Evolutionary conservation across 768 basidiomycete genomes (phyloP).

Genomic region (Mycena belliarum): DNA sequence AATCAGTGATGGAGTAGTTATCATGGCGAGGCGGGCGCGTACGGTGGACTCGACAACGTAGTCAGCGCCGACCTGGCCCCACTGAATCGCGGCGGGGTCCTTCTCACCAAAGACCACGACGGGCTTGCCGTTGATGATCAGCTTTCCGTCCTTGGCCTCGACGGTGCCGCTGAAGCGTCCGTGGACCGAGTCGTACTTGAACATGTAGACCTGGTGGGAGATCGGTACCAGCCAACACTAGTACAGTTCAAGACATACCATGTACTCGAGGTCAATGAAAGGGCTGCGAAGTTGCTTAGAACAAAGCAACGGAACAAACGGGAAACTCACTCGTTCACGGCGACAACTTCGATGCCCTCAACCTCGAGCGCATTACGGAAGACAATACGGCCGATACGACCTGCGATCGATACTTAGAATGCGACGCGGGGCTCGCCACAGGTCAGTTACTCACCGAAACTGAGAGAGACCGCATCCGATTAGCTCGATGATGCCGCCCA

Average conservation of each 20-base stretch:
- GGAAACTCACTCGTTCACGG: conserved; percentile 84
- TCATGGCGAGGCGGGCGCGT: conserved; percentile 26
- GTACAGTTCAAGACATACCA: conserved; percentile 53
- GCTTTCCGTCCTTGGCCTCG: conserved; percentile 84
- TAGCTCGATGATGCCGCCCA: neutral
- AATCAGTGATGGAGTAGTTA: conserved; percentile 8
- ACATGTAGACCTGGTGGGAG: conserved; percentile 83
- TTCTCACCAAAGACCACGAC: conserved; percentile 82
- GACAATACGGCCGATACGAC: conserved; percentile 99
- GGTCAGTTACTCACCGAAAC: conserved; percentile 66
- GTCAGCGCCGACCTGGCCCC: conserved; percentile 79
- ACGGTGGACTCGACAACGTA: conserved; percentile 98
- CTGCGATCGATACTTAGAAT: conserved; percentile 38
- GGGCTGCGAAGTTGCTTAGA: conserved; percentile 4
- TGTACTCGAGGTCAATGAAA: conserved; percentile 96
- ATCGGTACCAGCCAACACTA: neutral
- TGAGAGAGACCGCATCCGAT: conserved; percentile 29
- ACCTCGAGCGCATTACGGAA: conserved; percentile 87
- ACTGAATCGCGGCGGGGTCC: conserved; percentile 84
- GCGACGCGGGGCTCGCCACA: neutral
- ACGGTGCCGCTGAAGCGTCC: conserved; percentile 88
- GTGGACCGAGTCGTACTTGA: conserved; percentile 96
- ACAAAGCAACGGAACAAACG: neutral
- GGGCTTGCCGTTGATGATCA: conserved; percentile 76
- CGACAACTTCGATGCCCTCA: conserved; percentile 80